Evolutionary conservation across 805 yeast species (phyloP).

Genomic region (Teunomyces tritomae): DNA sequence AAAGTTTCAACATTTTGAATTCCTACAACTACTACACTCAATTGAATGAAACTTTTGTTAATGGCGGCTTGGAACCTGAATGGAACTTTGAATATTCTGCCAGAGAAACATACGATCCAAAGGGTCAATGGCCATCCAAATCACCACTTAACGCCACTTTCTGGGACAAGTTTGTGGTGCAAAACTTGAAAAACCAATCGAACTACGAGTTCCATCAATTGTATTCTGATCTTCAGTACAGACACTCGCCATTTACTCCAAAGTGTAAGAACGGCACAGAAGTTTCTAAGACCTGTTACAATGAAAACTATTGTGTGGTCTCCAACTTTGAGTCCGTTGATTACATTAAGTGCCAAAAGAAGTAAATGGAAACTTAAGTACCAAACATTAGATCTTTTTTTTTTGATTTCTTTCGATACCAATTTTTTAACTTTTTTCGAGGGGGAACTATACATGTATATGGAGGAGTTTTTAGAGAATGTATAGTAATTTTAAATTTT

Average conservation of each 20-base stretch:
- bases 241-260: constrained; percentile 56
- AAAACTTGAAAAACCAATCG: constrained; percentile 34
- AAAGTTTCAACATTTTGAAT: constrained; percentile 60
- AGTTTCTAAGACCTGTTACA: constrained; percentile 12
- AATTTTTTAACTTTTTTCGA: neutral
- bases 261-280: constrained; percentile 35
- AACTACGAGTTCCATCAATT: constrained; percentile 46
- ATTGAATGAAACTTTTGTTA: constrained; percentile 54
- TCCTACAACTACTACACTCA: constrained; percentile 57
- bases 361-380: neutral
- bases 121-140: constrained; percentile 52
- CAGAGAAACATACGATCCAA: constrained; percentile 53
- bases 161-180: constrained; percentile 57
- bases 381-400: neutral
- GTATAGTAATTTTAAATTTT: neutral
- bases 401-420: constrained; percentile 1
- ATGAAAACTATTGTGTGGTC: constrained; percentile 40
- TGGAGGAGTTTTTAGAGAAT: neutral
- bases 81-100: constrained; percentile 69
- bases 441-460: neutral
- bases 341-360: constrained; percentile 11
- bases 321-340: constrained; percentile 35
- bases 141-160: constrained; percentile 67
- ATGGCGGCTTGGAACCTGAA: constrained; percentile 53
- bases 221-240: constrained; percentile 48